Evolutionary conservation across 371 early-diverging fungal genomes (phyloP).

Genomic region (Batkoa obscura): DNA sequence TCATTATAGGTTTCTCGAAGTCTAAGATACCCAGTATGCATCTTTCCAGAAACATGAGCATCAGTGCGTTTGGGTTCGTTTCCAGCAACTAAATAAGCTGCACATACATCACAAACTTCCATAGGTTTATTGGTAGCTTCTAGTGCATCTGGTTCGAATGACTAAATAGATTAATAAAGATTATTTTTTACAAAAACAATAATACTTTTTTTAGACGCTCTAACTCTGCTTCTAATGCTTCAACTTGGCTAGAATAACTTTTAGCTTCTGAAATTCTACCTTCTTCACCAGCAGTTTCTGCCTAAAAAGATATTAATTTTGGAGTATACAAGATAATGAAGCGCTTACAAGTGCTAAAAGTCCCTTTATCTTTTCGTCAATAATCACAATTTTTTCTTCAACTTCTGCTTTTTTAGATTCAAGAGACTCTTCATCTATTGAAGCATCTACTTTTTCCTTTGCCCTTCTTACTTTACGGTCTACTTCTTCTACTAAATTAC

Average conservation of each 20-base stretch:
- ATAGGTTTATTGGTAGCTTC: constrained; percentile 43
- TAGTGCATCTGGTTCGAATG: not conserved
- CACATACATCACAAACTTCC: constrained; percentile 79
- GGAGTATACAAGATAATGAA: not conserved
- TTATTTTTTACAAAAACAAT: not conserved
- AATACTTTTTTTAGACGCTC: constrained; percentile 32
- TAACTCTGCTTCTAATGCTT: constrained; percentile 40
- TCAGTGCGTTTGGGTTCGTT: constrained; percentile 64
- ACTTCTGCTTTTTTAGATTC: constrained; percentile 40
- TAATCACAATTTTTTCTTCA: constrained; percentile 54
- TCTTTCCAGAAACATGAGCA: constrained; percentile 74
- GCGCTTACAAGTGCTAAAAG: constrained; percentile 30
- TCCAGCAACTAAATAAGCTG: constrained; percentile 69
- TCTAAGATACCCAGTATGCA: constrained; percentile 68
- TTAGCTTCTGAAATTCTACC: constrained; percentile 63
- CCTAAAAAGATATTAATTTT: constrained; percentile 9
- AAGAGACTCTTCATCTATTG: not conserved
- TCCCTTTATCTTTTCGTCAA: constrained; percentile 69
- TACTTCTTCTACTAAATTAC: constrained; percentile 46
- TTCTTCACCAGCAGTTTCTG: constrained; percentile 56
- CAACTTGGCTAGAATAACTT: constrained; percentile 32
- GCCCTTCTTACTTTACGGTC: constrained; percentile 57
- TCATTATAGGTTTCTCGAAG: constrained; percentile 63
- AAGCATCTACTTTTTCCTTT: constrained; percentile 41
- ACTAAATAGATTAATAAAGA: not conserved